Evolutionary conservation across 192 early-diverging fungal genomes (phyloP).

Genomic region (Cladochytrium replicatum): DNA sequence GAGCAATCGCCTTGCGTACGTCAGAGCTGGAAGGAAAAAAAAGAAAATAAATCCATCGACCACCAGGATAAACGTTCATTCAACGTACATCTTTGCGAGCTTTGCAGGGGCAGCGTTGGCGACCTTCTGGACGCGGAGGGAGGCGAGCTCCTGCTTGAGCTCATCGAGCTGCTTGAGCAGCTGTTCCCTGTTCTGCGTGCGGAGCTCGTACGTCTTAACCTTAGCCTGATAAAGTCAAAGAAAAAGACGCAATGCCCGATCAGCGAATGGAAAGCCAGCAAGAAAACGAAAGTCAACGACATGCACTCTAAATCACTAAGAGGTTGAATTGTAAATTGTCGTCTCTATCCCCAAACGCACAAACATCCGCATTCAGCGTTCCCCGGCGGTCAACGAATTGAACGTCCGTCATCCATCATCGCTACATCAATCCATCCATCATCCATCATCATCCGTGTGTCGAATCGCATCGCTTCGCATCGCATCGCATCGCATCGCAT

Average conservation of each 20-base stretch:
- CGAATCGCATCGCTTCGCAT: too few relatives aligned
- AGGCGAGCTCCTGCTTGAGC: conserved; percentile 87
- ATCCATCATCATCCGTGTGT: too few relatives aligned
- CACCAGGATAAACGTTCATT: neutral
- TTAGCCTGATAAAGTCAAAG: conserved; percentile 49
- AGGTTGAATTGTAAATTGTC: too few relatives aligned
- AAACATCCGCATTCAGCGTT: too few relatives aligned
- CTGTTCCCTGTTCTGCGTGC: conserved; percentile 88
- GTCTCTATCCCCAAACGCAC: too few relatives aligned
- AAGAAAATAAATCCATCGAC: conserved; percentile 1
- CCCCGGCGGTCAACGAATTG: too few relatives aligned
- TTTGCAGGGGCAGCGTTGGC: conserved; percentile 68
- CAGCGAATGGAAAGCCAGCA: too few relatives aligned
- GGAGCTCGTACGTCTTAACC: conserved; percentile 89
- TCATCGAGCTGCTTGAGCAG: conserved; percentile 85
- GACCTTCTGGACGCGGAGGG: conserved; percentile 90
- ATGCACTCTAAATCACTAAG: too few relatives aligned
- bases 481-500: too few relatives aligned
- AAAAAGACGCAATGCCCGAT: conserved; percentile 9
- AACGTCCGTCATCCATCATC: too few relatives aligned
- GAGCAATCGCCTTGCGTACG: conserved; percentile 88
- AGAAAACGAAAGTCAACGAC: too few relatives aligned
- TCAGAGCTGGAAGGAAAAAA: conserved; percentile 43
- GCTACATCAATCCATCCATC: too few relatives aligned
- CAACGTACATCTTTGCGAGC: conserved; percentile 69